These are phyloP conservation scores for Clarireedia monteithiana DNA, from an alignment of 2,329 filamentous ascomycete genomes.

Conservation along the genomic window DNA sequence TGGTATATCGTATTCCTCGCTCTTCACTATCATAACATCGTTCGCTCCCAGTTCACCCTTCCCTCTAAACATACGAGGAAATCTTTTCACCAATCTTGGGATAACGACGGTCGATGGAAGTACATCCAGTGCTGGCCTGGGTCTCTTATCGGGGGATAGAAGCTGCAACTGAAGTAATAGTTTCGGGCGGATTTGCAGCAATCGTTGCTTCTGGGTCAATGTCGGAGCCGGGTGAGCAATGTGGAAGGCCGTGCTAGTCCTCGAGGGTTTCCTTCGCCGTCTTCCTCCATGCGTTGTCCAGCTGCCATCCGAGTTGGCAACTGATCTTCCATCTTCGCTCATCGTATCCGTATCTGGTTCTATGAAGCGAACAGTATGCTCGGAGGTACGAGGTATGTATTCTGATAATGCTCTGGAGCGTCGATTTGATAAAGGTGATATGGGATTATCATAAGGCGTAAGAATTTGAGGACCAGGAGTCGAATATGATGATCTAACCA, in stretches of 20 bases:
- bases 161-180: conserved; percentile 66
- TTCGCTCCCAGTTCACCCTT: conserved; percentile 57
- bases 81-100: conserved; percentile 50
- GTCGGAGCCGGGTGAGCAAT: conserved; percentile 61
- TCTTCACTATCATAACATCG: conserved; percentile 64
- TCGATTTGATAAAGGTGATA: conserved; percentile 9
- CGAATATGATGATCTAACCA: conserved; percentile 27
- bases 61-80: conserved; percentile 55
- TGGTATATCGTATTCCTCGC: conserved; percentile 52
- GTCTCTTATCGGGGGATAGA: conserved; percentile 51
- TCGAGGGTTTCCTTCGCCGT: conserved; percentile 38
- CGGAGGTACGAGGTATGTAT: conserved; percentile 15
- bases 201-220: conserved; percentile 47
- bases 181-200: conserved; percentile 57
- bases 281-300: conserved; percentile 19
- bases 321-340: conserved; percentile 28
- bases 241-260: conserved; percentile 55
- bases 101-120: conserved; percentile 60
- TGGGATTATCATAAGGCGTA: conserved; percentile 19
- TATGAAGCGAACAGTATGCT: conserved; percentile 24
- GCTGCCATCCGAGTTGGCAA: conserved; percentile 27
- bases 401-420: conserved; percentile 23
- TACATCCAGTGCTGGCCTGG: conserved; percentile 64
- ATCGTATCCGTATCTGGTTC: conserved; percentile 24
- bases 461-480: conserved; percentile 19